These are phyloP conservation scores for Straminergon stramineum DNA, from an alignment of 225 moss, liverwort and hornwort genomes.

Conservation along the genomic window DNA sequence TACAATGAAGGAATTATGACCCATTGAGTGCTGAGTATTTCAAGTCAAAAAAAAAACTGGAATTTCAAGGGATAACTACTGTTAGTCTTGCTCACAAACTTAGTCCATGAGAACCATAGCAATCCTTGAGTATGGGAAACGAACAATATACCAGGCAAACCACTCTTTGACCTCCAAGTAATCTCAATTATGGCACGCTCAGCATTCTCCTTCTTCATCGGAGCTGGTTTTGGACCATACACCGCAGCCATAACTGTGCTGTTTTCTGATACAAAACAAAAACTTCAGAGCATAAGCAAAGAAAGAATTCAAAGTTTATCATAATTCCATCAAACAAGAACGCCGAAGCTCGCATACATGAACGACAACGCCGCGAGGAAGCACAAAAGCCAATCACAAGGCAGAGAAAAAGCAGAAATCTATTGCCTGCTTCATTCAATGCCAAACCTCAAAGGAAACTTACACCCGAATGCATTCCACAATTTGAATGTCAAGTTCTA, in stretches of 20 bases:
- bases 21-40: not conserved
- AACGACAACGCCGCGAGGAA: not conserved
- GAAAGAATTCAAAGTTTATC: not conserved
- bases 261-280: constrained; percentile 36
- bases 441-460: not conserved
- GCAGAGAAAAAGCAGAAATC: not conserved
- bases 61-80: not conserved
- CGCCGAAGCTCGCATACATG: not conserved
- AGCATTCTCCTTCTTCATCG: constrained; percentile 72
- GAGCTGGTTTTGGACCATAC: constrained; percentile 77
- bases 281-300: not conserved
- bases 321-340: not conserved
- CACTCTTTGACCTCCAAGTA: constrained; percentile 74
- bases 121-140: not conserved
- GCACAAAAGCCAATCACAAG: not conserved
- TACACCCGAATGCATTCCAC: not conserved
- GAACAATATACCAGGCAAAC: constrained; percentile 47
- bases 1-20: not conserved
- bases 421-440: not conserved
- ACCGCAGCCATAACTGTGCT: constrained; percentile 89
- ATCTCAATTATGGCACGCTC: constrained; percentile 84
- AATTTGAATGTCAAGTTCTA: not conserved
- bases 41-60: not conserved
- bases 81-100: not conserved
- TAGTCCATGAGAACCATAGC: not conserved